Evolutionary conservation across 257 asterid genomes (phyloP).

Genomic region (Solanum lignicaule): DNA sequence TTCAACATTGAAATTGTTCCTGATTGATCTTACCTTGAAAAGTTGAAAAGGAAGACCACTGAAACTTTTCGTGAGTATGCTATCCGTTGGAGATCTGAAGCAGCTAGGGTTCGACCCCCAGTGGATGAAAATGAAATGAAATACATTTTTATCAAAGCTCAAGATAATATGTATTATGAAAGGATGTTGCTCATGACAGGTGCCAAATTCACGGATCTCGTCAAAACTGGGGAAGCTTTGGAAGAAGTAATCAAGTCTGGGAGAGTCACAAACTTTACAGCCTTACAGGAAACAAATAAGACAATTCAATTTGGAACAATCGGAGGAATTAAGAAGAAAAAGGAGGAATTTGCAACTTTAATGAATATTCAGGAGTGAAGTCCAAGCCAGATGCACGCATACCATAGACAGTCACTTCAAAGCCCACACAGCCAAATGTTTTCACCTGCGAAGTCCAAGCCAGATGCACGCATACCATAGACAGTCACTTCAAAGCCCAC

Average conservation of each 20-base stretch:
- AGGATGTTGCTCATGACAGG: neutral
- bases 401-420: too few species aligned
- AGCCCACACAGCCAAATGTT: too few species aligned
- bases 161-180: too few species aligned
- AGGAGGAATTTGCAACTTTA: neutral
- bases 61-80: neutral
- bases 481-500: too few species aligned
- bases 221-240: neutral
- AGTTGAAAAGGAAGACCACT: too few species aligned
- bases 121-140: too few species aligned
- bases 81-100: too few species aligned
- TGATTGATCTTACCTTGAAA: neutral
- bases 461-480: neutral
- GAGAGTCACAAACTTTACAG: neutral
- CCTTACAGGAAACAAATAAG: neutral
- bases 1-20: neutral
- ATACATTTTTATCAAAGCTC: too few species aligned
- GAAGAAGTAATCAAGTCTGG: neutral
- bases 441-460: neutral
- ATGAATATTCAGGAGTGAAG: neutral
- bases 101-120: too few species aligned
- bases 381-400: neutral
- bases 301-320: neutral
- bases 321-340: neutral
- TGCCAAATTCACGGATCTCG: neutral